Percentiles rank a stretch among this genome's conserved stretches.
Conservation (phyloP, 257 asterid genomes). For the Leonotis leonurus region DNA sequence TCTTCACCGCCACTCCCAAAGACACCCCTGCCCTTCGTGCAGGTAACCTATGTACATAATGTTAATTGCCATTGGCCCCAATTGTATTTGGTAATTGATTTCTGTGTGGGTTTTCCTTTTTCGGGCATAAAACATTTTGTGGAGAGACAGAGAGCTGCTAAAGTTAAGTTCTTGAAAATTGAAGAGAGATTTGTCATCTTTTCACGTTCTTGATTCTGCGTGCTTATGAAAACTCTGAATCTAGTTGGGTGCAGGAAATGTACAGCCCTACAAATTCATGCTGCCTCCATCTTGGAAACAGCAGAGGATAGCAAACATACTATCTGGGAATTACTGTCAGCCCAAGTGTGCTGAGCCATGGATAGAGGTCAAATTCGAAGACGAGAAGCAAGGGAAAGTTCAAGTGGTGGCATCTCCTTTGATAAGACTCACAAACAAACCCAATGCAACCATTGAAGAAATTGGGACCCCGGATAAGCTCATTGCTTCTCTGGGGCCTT, state of each 20-base stretch:
- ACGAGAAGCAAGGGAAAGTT: constrained; percentile 71
- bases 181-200: too few species aligned
- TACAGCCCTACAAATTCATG: constrained; percentile 90
- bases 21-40: constrained; percentile 99
- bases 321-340: constrained; percentile 96
- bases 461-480: constrained; percentile 83
- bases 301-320: constrained; percentile 73
- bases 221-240: constrained; percentile 70
- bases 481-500: constrained; percentile 96
- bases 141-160: too few species aligned
- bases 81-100: not conserved
- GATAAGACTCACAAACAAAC: constrained; percentile 88
- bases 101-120: not conserved
- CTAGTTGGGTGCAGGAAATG: constrained; percentile 94
- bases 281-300: constrained; percentile 97
- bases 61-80: too few species aligned
- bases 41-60: constrained; percentile 41
- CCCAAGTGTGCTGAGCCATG: constrained; percentile 99
- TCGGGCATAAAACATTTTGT: not conserved
- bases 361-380: constrained; percentile 92
- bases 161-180: too few species aligned
- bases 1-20: constrained; percentile 68
- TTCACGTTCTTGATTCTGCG: too few species aligned
- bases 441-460: constrained; percentile 85
- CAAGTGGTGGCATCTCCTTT: constrained; percentile 95